phyloP scores from a whole-genome alignment of 371 early-diverging fungal genomes.

The Saksenaea oblongispora region DNA sequence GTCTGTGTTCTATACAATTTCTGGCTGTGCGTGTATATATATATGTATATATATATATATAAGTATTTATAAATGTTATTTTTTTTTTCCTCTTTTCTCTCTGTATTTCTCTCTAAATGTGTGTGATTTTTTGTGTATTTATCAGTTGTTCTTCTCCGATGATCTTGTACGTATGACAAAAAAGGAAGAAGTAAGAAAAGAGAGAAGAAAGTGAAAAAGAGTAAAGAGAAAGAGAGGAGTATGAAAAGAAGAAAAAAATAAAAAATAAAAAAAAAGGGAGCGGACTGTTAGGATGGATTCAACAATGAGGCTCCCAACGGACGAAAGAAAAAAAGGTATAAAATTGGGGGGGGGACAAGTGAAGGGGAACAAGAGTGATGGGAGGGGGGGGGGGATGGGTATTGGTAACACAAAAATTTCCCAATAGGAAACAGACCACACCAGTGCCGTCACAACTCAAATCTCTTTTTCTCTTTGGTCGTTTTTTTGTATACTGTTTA shows the following conservation, averaged over 20 bases:
- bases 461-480: background rate
- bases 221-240: background rate
- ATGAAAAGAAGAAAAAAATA: background rate
- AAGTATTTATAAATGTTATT: background rate
- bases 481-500: background rate
- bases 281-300: constrained; percentile 1
- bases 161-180: background rate
- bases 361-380: background rate
- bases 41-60: background rate
- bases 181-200: constrained; percentile 1
- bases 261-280: constrained; percentile 1
- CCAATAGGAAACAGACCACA: background rate
- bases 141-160: background rate
- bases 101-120: no score
- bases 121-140: no score
- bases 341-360: background rate
- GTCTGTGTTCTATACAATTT: constrained; percentile 3
- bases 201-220: background rate
- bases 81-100: no score
- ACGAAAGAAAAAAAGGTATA: background rate
- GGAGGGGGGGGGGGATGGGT: no score
- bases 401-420: background rate
- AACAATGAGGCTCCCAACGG: constrained; percentile 4
- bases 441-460: background rate
- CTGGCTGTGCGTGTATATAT: constrained; percentile 1